These are phyloP conservation scores for Pichia membranifaciens DNA, from an alignment of 805 yeast species.

Conservation along the genomic window DNA sequence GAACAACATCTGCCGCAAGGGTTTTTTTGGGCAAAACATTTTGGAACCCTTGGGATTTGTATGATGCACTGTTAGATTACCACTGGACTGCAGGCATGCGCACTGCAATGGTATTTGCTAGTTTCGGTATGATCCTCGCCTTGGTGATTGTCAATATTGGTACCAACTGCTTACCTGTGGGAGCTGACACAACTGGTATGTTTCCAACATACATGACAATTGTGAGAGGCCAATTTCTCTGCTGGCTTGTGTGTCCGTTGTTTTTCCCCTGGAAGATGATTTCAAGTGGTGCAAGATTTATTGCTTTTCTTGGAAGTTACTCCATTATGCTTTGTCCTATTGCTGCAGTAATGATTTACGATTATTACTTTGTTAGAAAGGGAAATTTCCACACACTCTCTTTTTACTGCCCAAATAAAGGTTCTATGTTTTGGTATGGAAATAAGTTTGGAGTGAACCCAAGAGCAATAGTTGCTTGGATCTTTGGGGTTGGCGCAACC, in stretches of 20 bases:
- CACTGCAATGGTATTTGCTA: slow-evolving; percentile 46
- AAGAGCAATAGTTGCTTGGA: slow-evolving; percentile 14
- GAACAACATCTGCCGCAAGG: slow-evolving; percentile 39
- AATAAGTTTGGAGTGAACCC: slow-evolving; percentile 29
- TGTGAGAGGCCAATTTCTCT: slow-evolving; percentile 40
- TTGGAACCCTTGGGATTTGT: slow-evolving; percentile 43
- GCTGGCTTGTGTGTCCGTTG: slow-evolving; percentile 29
- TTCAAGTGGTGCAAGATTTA: slow-evolving; percentile 31
- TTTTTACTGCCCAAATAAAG: slow-evolving; percentile 12
- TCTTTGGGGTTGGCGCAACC: slow-evolving; percentile 14
- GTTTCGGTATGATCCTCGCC: slow-evolving; percentile 33
- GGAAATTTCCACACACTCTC: slow-evolving; percentile 28
- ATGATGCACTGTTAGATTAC: slow-evolving; percentile 32
- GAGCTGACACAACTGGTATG: slow-evolving; percentile 45
- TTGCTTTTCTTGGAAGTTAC: slow-evolving; percentile 24
- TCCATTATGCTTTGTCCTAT: slow-evolving; percentile 35
- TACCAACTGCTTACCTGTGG: slow-evolving; percentile 38
- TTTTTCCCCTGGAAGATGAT: slow-evolving; percentile 38
- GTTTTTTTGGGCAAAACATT: slow-evolving; percentile 21
- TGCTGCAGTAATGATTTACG: slow-evolving; percentile 33
- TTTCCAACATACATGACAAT: slow-evolving; percentile 39
- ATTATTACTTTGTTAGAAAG: slow-evolving; percentile 35
- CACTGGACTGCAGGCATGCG: slow-evolving; percentile 37
- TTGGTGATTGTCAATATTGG: slow-evolving; percentile 35
- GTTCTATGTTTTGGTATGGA: slow-evolving; percentile 27